Base-by-base conservation (phyloP, 176 grass and related monocot species). In the Dendrocalamus sinicus region DNA sequence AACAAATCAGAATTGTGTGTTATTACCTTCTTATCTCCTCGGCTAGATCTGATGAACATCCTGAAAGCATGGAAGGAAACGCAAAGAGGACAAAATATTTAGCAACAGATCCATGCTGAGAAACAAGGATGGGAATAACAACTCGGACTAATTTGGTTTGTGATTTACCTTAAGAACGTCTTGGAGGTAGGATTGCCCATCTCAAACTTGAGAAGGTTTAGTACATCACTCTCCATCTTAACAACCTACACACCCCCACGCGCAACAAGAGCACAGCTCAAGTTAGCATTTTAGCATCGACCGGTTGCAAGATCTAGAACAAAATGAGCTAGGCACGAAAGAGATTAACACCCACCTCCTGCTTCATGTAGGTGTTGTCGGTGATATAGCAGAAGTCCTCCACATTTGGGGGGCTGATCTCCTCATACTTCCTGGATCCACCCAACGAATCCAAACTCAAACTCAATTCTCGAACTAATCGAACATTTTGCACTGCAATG, bases 151-250 rank as follows among this genome's bases (percentile, higher is more conserved):
- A 54, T 28, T 79, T 58, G 68, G 5, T 23, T 62, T 40, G 28
- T 70, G 52, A 47, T 39, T 22, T 89, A 79, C 93, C 93, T 90
- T 19, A 99, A 75, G 81, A 96, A 99, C n/a, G 89, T 94, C 74
- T 94, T 96, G 13, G 82, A 70, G 0, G 94, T 99, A 67, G 97
- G 97, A 89, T 87, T 99, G n/a, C 94, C 94, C 90, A 94, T 80
- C 83, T 99, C 94, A 85, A 96, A 99, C 78, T 80, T 94, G 80
- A 84, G 82, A 59, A 83, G 12, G 71, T 92, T 92, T 23, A 92
- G 78, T 52, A 92, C 62, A 22, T 89, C 90, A 5, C 87, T 86
- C 79, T 92, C 90, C 90, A 83, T 89, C 61, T 89, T 86, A 75
- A 92, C 73, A 75, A 92, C 20, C 87, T 92, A 32, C 9, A 53